These are phyloP conservation scores for Nannizziopsis arthrosporioides DNA, from an alignment of 2,329 filamentous ascomycete species.

Conservation along the genomic window DNA sequence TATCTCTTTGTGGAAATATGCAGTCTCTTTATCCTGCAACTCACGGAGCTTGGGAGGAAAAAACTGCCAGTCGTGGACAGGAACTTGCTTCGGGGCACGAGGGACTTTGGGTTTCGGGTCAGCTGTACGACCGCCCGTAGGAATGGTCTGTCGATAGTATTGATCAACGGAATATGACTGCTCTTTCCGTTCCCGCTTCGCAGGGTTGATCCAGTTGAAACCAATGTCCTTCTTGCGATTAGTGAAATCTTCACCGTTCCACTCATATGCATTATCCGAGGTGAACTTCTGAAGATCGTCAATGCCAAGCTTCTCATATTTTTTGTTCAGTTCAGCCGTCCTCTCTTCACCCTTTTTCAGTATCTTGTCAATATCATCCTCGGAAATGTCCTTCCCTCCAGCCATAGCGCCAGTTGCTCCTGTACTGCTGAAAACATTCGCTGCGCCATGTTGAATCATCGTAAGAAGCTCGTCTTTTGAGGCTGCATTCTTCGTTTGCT, in stretches of 20 bases:
- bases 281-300: constrained; percentile 97
- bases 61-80: constrained; percentile 94
- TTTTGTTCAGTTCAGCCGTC: constrained; percentile 79
- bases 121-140: constrained; percentile 63
- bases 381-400: constrained; percentile 54
- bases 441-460: constrained; percentile 99
- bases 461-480: constrained; percentile 92
- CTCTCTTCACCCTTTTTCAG: constrained; percentile 75
- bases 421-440: constrained; percentile 74
- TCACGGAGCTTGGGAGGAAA: constrained; percentile 75
- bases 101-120: constrained; percentile 91
- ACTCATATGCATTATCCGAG: constrained; percentile 94
- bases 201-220: constrained; percentile 92
- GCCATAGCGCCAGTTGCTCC: constrained; percentile 51
- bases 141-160: constrained; percentile 87
- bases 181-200: constrained; percentile 96
- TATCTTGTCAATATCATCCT: constrained; percentile 85
- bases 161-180: constrained; percentile 98
- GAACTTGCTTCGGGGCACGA: constrained; percentile 83
- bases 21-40: constrained; percentile 91
- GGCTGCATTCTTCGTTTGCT: constrained; percentile 76
- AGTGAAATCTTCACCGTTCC: constrained; percentile 95
- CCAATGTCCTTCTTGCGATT: constrained; percentile 85
- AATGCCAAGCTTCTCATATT: constrained; percentile 92
- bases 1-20: constrained; percentile 91